Percentiles rank a stretch among this genome's conserved stretches.
phyloP scores from a whole-genome alignment of 2,329 filamentous ascomycete genomes.

The Shiraia bambusicola region DNA sequence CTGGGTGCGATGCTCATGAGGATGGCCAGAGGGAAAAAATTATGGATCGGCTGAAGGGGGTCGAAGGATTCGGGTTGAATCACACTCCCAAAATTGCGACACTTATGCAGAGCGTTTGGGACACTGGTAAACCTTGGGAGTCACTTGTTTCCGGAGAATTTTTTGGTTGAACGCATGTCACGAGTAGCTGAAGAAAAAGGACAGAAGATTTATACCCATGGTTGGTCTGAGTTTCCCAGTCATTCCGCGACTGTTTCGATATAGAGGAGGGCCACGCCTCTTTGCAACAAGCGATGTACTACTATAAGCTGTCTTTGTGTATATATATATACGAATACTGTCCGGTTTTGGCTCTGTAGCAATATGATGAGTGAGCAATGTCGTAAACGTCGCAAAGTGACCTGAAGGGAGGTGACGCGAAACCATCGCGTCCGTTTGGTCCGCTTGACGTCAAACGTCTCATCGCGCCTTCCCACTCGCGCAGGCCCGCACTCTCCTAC shows the following conservation, averaged over 20 bases:
- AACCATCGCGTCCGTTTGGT: conserved; percentile 17
- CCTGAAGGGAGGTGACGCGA: conserved; percentile 1
- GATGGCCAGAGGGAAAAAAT: conserved; percentile 60
- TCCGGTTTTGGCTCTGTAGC: not conserved
- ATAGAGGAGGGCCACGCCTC: not conserved
- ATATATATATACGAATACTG: not conserved
- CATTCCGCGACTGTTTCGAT: not conserved
- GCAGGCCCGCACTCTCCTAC: conserved; percentile 8
- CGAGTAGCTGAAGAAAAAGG: too few species aligned
- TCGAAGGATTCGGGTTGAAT: conserved; percentile 74
- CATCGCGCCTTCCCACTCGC: conserved; percentile 8
- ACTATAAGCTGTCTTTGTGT: too few species aligned
- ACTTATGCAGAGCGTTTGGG: conserved; percentile 70
- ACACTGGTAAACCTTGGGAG: conserved; percentile 69
- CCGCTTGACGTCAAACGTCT: conserved; percentile 19
- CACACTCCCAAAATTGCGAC: conserved; percentile 67
- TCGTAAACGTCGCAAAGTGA: too few species aligned
- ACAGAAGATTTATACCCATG: conserved; percentile 1
- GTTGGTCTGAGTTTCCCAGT: not conserved
- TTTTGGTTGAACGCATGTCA: conserved; percentile 51
- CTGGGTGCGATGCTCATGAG: conserved; percentile 70
- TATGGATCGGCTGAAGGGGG: conserved; percentile 63
- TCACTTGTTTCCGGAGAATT: conserved; percentile 67
- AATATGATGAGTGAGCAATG: not conserved
- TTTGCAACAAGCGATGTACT: conserved; percentile 3